phyloP scores from a whole-genome alignment of 1,284 basidiomycete species.

The Trichosporon sp. region DNA sequence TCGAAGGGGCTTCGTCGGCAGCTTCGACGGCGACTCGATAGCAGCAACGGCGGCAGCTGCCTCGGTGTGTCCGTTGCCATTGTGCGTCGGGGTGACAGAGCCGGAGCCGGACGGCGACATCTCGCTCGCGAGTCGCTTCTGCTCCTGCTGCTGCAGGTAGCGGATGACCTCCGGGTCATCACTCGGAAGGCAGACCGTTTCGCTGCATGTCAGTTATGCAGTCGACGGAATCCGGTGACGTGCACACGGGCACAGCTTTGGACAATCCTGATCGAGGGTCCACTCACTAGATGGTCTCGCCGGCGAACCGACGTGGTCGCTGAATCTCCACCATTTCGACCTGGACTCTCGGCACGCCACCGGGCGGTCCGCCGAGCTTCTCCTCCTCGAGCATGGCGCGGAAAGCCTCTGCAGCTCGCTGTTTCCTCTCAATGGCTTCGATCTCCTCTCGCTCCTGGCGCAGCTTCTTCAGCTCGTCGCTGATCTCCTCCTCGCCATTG shows the following conservation, averaged over 20 bases:
- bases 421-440: slow-evolving; percentile 5
- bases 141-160: slow-evolving; percentile 16
- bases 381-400: slow-evolving; percentile 11
- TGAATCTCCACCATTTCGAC: slow-evolving; percentile 36
- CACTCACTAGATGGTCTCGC: slow-evolving; percentile 43
- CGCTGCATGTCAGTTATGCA: slow-evolving; percentile 25
- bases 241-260: not conserved
- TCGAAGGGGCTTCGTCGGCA: slow-evolving; percentile 8
- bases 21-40: not conserved
- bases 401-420: slow-evolving; percentile 15
- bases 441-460: slow-evolving; percentile 4
- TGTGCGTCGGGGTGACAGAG: not conserved
- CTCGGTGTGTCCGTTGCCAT: not conserved
- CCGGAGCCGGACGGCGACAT: not conserved
- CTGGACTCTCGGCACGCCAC: slow-evolving; percentile 3
- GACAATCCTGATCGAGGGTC: not conserved
- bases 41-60: not conserved
- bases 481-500: slow-evolving; percentile 4
- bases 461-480: not conserved
- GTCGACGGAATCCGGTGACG: not conserved
- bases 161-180: slow-evolving; percentile 39
- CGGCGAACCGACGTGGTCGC: slow-evolving; percentile 41
- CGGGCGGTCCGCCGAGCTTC: not conserved
- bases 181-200: slow-evolving; percentile 32
- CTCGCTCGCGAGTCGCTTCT: not conserved